A percentile compares a stretch with the other conserved stretches of the same genome.
phyloP scores from a whole-genome alignment of 441 rosid genomes.

The Metrosideros polymorpha region DNA sequence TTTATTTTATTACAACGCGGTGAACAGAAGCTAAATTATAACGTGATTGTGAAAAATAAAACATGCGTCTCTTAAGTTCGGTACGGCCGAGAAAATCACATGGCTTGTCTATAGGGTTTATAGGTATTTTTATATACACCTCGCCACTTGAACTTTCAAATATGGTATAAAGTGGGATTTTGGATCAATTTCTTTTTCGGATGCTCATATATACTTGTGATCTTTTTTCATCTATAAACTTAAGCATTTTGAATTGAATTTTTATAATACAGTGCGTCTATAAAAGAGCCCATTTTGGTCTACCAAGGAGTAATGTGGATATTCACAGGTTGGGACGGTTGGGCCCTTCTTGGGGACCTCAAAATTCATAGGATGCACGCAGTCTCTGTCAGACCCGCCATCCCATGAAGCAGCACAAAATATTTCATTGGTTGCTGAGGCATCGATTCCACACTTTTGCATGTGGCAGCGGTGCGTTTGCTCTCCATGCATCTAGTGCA shows the following conservation, averaged over 20 bases:
- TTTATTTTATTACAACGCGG: neutral
- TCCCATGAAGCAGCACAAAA: neutral
- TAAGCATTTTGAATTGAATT: neutral
- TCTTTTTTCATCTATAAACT: neutral
- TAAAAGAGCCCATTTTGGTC: no score
- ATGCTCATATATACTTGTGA: fast-evolving
- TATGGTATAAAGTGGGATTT: neutral
- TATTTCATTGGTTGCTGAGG: neutral
- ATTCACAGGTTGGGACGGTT: neutral
- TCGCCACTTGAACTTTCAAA: neutral
- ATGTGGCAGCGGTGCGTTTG: neutral
- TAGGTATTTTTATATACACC: neutral
- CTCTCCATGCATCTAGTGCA: neutral
- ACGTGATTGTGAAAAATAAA: neutral
- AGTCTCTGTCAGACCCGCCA: neutral
- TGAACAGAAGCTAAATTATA: neutral
- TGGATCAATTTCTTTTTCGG: neutral
- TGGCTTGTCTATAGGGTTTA: neutral
- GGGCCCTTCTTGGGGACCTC: neutral
- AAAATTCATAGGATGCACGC: neutral
- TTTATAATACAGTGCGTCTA: no score
- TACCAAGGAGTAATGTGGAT: neutral
- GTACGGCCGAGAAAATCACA: fast-evolving
- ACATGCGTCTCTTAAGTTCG: neutral
- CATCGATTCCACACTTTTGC: neutral